Conservation (phyloP, 345 rosid species). For the Gossypium bickii region DNA sequence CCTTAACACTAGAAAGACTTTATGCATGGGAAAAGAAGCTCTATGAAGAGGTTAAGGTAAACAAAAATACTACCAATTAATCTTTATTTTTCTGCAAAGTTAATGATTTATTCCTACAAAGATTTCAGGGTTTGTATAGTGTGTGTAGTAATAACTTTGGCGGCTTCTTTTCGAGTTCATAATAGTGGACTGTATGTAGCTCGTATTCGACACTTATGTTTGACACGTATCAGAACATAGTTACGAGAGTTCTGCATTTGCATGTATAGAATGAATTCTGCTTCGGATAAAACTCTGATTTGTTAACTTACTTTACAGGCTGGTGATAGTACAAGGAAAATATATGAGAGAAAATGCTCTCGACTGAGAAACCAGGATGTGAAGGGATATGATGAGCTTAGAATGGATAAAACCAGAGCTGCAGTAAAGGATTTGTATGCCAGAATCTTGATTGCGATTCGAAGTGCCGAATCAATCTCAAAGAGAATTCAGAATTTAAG, state of each 20-base stretch:
- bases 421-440: slow-evolving; percentile 63
- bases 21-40: slow-evolving; percentile 87
- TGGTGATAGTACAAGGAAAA: slow-evolving; percentile 53
- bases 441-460: slow-evolving; percentile 60
- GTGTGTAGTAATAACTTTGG: neutral
- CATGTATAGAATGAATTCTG: neutral
- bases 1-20: slow-evolving; percentile 52
- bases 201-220: neutral
- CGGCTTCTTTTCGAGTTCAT: neutral
- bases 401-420: slow-evolving; percentile 53
- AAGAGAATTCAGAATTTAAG: slow-evolving; percentile 56
- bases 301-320: slow-evolving; percentile 34
- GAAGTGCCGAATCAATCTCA: slow-evolving; percentile 66
- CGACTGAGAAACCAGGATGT: slow-evolving; percentile 48
- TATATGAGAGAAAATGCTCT: slow-evolving; percentile 58
- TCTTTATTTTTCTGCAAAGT: neutral
- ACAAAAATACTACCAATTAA: neutral
- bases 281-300: neutral
- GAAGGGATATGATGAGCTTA: slow-evolving; percentile 40
- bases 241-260: neutral
- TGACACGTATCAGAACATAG: neutral
- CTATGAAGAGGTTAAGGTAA: slow-evolving; percentile 66
- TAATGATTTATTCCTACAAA: neutral
- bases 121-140: neutral
- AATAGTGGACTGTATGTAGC: neutral